Conservation (phyloP, 805 yeast genomes). For the Kurtzmaniella cleridarum region DNA sequence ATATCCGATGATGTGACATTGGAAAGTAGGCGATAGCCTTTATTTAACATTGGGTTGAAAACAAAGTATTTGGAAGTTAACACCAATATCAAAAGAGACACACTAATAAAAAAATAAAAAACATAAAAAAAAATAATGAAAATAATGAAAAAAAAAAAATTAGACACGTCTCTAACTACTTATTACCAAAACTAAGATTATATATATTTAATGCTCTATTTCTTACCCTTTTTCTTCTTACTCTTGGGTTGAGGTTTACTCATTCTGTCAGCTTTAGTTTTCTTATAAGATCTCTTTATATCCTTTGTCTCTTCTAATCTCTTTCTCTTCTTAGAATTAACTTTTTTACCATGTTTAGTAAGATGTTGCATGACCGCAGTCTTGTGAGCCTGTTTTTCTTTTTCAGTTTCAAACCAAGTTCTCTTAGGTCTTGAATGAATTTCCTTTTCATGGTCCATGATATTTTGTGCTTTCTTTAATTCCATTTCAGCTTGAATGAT, state of each 20-base stretch:
- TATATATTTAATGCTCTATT: conserved; percentile 3
- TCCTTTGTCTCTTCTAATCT: conserved; percentile 57
- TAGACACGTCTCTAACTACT: too few species aligned
- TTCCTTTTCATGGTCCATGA: conserved; percentile 74
- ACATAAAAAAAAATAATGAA: too few species aligned
- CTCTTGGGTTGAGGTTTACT: conserved; percentile 30
- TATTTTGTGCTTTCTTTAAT: conserved; percentile 75
- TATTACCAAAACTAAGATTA: conserved; percentile 1
- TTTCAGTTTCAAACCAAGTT: conserved; percentile 86
- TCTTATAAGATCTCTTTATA: conserved; percentile 59
- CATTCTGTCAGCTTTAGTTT: conserved; percentile 69
- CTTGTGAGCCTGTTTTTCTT: conserved; percentile 44
- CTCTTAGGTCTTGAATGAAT: conserved; percentile 87
- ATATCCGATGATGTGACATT: conserved; percentile 19
- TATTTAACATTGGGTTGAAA: neutral
- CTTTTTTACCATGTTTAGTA: conserved; percentile 47
- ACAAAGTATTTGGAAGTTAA: too few species aligned
- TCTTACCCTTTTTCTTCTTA: conserved; percentile 21
- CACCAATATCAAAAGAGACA: too few species aligned
- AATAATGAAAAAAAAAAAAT: too few species aligned
- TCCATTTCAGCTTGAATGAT: conserved; percentile 88
- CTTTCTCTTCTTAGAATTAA: conserved; percentile 69
- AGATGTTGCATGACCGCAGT: conserved; percentile 31
- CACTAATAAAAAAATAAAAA: too few species aligned
- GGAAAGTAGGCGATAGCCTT: conserved; percentile 15